Base-by-base conservation (phyloP, 2,329 filamentous ascomycete species). In the Pseudogymnoascus sp. region DNA sequence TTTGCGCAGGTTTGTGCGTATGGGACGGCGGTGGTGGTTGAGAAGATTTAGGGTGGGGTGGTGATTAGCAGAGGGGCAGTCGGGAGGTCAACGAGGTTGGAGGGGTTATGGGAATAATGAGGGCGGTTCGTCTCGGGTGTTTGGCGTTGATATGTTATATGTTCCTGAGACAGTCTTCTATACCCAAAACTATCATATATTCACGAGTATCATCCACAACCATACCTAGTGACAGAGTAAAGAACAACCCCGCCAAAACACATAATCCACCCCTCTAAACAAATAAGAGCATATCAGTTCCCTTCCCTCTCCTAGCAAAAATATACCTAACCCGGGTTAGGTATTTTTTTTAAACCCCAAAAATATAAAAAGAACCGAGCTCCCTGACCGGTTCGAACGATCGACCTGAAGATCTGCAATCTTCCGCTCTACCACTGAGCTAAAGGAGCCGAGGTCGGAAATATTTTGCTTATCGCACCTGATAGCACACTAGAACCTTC, bases 1-100 rank as follows among this genome's bases (percentile, higher is more conserved):
- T 85, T 81, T 68, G 80, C 81, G 2, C 83, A 85, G 73, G 80
- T 82, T 41, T 83, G 81, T 64, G 83, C 82, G 0, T 86, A 85
- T 68, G 83, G 83, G 2, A 86, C 83, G 3, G 83, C 83, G 2
- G 81, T 78, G 60, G 67, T 83, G 11, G 76, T 85, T 26, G 82
- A 85, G 73, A 84, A 81, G 74, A 71, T 84, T 62, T 78, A 82
- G 11, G 74, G 7, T 12, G 14, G 11, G n/a, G 4, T 11, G 19
- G 35, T 12, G 52, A n/a, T 26, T 39, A 29, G 23, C 21, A 4
- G 14, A 16, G 3, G 21, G 35, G 59, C 1, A 19, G 19, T 19
- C 2, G 19, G 19, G 19, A 19, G 19, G 19, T 19, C 19, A 12
- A 37, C 12, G 29, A 8, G 55, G 16, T 4, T 12, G 19, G 16